Evolutionary conservation across 1,284 basidiomycete species (phyloP), one percentile per base, ranked within the genome.

Genomic region (Xerocomus amazonicus): DNA sequence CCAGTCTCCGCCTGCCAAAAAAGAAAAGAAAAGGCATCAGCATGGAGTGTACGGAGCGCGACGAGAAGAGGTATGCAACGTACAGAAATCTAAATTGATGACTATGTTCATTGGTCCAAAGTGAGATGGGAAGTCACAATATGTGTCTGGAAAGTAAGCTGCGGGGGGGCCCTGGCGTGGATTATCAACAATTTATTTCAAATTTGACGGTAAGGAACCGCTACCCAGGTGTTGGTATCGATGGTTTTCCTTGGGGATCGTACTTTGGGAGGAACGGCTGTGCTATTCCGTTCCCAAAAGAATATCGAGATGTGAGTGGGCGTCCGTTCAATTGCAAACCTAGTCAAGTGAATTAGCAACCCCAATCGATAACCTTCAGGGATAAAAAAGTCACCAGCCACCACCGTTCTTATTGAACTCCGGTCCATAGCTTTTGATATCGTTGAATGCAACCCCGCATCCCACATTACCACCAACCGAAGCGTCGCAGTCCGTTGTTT

Each of bases 1-100:
- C 70, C 72, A 73, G 50, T 73, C 68, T 23, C 75, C 74, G 45
- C 73, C 70, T 71, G 19, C 13, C 29, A 23, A 23, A 23, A 23
- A 23, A n/a, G 28, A 6, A 12, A 31, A 31, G 29, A 26, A 31
- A 63, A 17, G 51, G 61, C 6, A 13, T 38, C 23, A 38, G 17
- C 10, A 4, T 23, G 36, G 12, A 19, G 10, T 14, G 13, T 6
- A 34, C 12, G 14, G 14, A 6, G 13, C 12, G 13, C 3, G 6
- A 10, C 9, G 14, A n/a, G 33, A 13, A 56, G 59, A 3, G 72
- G 19, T 23, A 23, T 23, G 19, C 19, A n/a, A 59, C 65, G 16
- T 34, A 66, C 63, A 63, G 13, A 68, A 67, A 0, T 56, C 56
- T n/a, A 51, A 26, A 42, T 52, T 45, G 33, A 50, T 50, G n/a